These are phyloP conservation scores for Pyracantha coccinea DNA, from an alignment of 331 rosid genomes.

Conservation along the genomic window DNA sequence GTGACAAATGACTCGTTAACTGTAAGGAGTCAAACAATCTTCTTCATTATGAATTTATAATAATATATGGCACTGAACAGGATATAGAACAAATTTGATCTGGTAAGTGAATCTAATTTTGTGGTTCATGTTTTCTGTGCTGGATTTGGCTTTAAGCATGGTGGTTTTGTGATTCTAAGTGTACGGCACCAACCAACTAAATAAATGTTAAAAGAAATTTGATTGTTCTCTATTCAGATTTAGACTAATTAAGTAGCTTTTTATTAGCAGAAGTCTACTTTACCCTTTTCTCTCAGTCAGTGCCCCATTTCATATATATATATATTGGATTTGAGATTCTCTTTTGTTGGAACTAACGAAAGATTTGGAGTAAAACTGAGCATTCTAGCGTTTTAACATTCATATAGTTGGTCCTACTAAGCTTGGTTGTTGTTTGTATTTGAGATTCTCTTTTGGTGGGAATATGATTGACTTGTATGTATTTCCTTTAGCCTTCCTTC, in stretches of 20 bases:
- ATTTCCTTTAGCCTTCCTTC: background rate
- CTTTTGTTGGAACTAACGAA: too few species aligned
- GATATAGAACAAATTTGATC: constrained; percentile 30
- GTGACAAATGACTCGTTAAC: too few species aligned
- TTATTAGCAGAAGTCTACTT: constrained; percentile 17
- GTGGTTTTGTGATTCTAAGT: constrained; percentile 31
- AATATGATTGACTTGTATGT: constrained; percentile 19
- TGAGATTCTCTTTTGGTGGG: constrained; percentile 33
- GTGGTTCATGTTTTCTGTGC: background rate
- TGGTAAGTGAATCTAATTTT: constrained; percentile 13
- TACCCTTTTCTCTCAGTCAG: constrained; percentile 11
- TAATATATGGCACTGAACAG: constrained; percentile 15
- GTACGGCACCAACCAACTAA: constrained; percentile 39
- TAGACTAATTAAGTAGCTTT: constrained; percentile 3
- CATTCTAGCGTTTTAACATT: too few species aligned
- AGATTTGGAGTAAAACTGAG: too few species aligned
- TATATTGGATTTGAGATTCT: too few species aligned
- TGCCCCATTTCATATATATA: background rate
- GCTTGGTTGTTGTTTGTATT: too few species aligned
- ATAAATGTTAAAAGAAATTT: constrained; percentile 17
- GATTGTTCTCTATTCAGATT: constrained; percentile 20
- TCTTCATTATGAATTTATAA: background rate
- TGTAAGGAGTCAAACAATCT: too few species aligned
- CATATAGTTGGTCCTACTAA: too few species aligned
- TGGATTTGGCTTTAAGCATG: constrained; percentile 36